Percentiles rank a stretch among this genome's conserved stretches.
These are phyloP conservation scores for Elsinoe australis DNA, from an alignment of 2,329 filamentous ascomycete genomes.

Conservation along the genomic window DNA sequence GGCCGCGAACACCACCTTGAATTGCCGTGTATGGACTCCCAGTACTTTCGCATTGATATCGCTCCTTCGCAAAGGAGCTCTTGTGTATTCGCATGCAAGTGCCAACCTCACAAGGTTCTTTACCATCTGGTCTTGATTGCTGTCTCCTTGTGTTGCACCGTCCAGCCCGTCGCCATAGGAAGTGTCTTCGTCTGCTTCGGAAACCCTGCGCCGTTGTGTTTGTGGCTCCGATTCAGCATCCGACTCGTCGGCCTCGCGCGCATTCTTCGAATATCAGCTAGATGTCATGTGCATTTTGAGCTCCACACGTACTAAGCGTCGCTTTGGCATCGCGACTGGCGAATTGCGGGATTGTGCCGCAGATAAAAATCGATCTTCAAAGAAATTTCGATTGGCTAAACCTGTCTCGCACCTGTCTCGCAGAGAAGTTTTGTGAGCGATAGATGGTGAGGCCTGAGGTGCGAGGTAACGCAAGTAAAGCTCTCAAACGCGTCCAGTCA, in stretches of 20 bases:
- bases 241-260: slow-evolving; percentile 23
- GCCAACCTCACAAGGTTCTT: slow-evolving; percentile 57
- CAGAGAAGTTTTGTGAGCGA: no score
- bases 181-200: slow-evolving; percentile 21
- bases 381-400: no score
- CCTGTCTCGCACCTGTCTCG: no score
- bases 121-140: slow-evolving; percentile 40
- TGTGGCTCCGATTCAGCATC: slow-evolving; percentile 25
- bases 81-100: slow-evolving; percentile 52
- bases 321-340: no score
- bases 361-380: no score
- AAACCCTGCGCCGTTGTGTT: slow-evolving; percentile 26
- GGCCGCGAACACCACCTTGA: slow-evolving; percentile 66
- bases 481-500: no score
- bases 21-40: slow-evolving; percentile 58
- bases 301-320: no score
- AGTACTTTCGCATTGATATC: slow-evolving; percentile 62
- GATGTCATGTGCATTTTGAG: neutral
- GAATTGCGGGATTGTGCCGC: no score
- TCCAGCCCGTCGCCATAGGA: slow-evolving; percentile 21
- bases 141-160: slow-evolving; percentile 24
- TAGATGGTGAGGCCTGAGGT: no score
- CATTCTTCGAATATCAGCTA: slow-evolving; percentile 5
- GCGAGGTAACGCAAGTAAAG: no score
- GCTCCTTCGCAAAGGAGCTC: slow-evolving; percentile 49